A percentile compares a stretch with the other conserved stretches of the same genome.
Evolutionary conservation across 1,139 yeast genomes (phyloP).

Genomic region (Pichia sp.): DNA sequence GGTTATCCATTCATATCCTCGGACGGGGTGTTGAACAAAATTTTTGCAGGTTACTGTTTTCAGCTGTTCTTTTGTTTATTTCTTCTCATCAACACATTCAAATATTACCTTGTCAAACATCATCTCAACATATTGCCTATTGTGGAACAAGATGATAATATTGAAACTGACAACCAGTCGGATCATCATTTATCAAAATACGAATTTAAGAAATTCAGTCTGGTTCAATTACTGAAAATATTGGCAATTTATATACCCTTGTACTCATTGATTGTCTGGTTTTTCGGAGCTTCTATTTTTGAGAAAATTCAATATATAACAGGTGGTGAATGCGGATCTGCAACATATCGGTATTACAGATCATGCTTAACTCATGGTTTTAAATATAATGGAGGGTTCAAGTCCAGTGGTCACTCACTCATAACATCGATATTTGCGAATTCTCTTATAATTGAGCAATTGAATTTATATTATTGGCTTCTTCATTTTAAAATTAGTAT

Average conservation of each 20-base stretch:
- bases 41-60: constrained; percentile 23
- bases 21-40: constrained; percentile 18
- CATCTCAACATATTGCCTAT: constrained; percentile 2
- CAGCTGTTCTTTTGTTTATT: constrained; percentile 11
- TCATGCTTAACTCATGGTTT: constrained; percentile 13
- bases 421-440: constrained; percentile 42
- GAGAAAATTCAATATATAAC: constrained; percentile 33
- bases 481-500: not conserved
- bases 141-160: not conserved
- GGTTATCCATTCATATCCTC: constrained; percentile 15
- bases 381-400: constrained; percentile 51
- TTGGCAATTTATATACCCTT: constrained; percentile 15
- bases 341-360: constrained; percentile 15
- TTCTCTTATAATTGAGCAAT: constrained; percentile 33
- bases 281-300: constrained; percentile 36
- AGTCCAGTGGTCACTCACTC: constrained; percentile 57
- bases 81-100: not conserved
- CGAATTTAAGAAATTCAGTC: not conserved
- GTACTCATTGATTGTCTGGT: constrained; percentile 21
- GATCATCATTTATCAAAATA: not conserved
- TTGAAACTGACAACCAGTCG: not conserved
- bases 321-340: constrained; percentile 35
- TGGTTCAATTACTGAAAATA: constrained; percentile 10
- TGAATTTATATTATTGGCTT: constrained; percentile 7
- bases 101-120: constrained; percentile 2